Base-by-base conservation (phyloP, 768 basidiomycete species). In the Amanita exitialis region DNA sequence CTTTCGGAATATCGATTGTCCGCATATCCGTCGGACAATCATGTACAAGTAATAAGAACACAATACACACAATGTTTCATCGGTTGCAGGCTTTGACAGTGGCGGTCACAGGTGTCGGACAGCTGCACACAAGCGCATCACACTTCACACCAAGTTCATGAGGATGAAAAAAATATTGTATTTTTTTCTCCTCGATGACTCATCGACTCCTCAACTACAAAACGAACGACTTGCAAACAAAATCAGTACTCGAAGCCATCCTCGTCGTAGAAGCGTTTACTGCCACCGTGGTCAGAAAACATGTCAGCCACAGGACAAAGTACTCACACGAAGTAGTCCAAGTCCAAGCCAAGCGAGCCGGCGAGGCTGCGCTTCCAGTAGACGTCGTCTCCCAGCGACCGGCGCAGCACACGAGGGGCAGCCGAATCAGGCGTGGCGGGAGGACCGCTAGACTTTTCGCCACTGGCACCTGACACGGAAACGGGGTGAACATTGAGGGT, bases 281-380 rank as follows among this genome's bases (percentile, higher is more conserved):
- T 35, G 21, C 23, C 3, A 28, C 23, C 30, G 4, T 20, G 6
- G 10, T 46, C 7, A 47, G 45, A 20, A 15, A 47, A n/a, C n/a
- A 5, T 9, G 27, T 35, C 35, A 12, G 16, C 13, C 3, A 34
- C 4, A 9, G 18, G 10, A 18, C n/a, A 47, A 47, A 21, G 20
- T 12, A 21, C 47, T 49, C 21, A 49, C 49, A 13, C 4, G 30
- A 51, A 51, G 34, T 32, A 51, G n/a, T 44, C 18, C n/a, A 21
- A 34, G 12, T 44, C 50, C 43, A 51, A 36, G 25, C 50, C 50
- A 15, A 51, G 50, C 0, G 50, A 44, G 12, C 42, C 34, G 13
- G 50, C 50, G 15, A 51, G 41, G n/a, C 18, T 34, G n/a, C 25
- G 30, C 21, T 20, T 42, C 10, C 28, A 37, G 23, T 30, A n/a